A percentile compares a stretch with the other conserved stretches of the same genome.
Evolutionary conservation across 2,329 filamentous ascomycete genomes (phyloP).

Genomic region (Pseudogymnoascus destructans): DNA sequence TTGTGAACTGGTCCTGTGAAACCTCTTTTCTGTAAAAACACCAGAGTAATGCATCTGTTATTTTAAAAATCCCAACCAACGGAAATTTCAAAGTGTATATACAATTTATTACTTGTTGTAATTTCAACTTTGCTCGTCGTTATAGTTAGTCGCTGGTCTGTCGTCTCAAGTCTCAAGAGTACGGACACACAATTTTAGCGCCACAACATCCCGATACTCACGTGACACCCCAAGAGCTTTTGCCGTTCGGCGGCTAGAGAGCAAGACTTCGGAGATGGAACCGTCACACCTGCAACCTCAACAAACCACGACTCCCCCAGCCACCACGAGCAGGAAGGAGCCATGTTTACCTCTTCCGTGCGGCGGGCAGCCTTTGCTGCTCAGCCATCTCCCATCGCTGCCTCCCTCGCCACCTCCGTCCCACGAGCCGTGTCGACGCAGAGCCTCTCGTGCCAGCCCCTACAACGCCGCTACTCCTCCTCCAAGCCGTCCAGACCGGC

Average conservation of each 20-base stretch:
- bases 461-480: slow-evolving; percentile 27
- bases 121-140: background rate
- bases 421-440: slow-evolving; percentile 20
- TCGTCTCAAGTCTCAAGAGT: background rate
- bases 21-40: background rate
- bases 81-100: background rate
- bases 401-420: slow-evolving; percentile 18
- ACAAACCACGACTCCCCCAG: background rate
- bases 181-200: background rate
- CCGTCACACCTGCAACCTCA: slow-evolving; percentile 9
- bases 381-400: slow-evolving; percentile 20
- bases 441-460: slow-evolving; percentile 21
- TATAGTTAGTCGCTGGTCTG: background rate
- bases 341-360: slow-evolving; percentile 23
- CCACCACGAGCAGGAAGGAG: slow-evolving; percentile 15
- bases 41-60: background rate
- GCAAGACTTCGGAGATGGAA: slow-evolving; percentile 10
- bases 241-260: slow-evolving; percentile 9
- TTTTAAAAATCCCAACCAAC: background rate
- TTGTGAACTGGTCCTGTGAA: background rate
- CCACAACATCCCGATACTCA: background rate
- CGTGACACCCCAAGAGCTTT: slow-evolving; percentile 8
- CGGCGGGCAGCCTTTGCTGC: slow-evolving; percentile 22
- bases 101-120: background rate
- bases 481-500: slow-evolving; percentile 29